Evolutionary conservation across 805 yeast genomes (phyloP).

Genomic region (Cyberlindnera xylosilytica): DNA sequence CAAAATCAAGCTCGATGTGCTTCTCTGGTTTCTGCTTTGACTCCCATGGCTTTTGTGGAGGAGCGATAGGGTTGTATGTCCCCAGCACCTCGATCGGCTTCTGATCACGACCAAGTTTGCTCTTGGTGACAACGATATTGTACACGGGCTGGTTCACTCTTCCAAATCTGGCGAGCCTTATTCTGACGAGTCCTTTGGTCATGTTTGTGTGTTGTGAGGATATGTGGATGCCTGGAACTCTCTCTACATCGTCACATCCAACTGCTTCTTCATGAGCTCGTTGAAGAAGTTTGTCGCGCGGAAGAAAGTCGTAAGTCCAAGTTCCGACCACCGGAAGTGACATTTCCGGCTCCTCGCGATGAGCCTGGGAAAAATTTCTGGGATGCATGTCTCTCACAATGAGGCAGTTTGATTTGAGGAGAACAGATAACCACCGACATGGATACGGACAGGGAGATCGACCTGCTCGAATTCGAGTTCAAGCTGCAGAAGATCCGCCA

Average conservation of each 20-base stretch:
- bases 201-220: slow-evolving; percentile 26
- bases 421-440: slow-evolving; percentile 1
- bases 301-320: slow-evolving; percentile 1
- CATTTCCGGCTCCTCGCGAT: slow-evolving; percentile 2
- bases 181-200: slow-evolving; percentile 71
- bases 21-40: slow-evolving; percentile 61
- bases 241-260: too few species aligned
- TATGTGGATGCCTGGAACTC: too few species aligned
- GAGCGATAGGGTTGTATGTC: slow-evolving; percentile 83
- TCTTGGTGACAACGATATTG: slow-evolving; percentile 86
- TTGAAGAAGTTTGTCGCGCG: slow-evolving; percentile 5
- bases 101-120: slow-evolving; percentile 73
- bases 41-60: slow-evolving; percentile 60
- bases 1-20: slow-evolving; percentile 80
- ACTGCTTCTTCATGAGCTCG: too few species aligned
- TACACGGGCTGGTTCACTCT: slow-evolving; percentile 83
- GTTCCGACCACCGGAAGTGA: neutral
- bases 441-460: slow-evolving; percentile 22
- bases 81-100: slow-evolving; percentile 95
- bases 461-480: slow-evolving; percentile 42
- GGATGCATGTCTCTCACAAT: neutral
- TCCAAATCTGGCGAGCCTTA: slow-evolving; percentile 91
- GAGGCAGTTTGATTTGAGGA: too few species aligned
- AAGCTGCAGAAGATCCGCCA: slow-evolving; percentile 64
- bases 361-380: slow-evolving; percentile 8